Base-by-base conservation (phyloP, 306 rosid genomes). In the Coriaria nepalensis region DNA sequence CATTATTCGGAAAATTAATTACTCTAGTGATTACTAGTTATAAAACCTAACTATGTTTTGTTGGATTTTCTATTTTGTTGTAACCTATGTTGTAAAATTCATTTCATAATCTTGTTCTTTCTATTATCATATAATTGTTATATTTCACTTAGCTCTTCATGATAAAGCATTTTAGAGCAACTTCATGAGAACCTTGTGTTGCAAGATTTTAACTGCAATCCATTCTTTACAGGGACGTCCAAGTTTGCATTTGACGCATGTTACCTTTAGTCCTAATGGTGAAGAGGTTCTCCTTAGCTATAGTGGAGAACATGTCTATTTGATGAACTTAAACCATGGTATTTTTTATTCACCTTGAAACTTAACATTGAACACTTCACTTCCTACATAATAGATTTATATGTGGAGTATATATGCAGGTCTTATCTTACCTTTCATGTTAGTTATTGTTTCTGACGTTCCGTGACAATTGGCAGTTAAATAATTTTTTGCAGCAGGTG, bases 221-320 rank as follows among this genome's bases (percentile, higher is more conserved):
- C 40, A 12, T 42, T 51, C 63, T 59, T 60, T 61, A 44, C 72
- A 92, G 96, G 96, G 82, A 46, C 75, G 72, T 68, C 69, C 87
- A 39, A 80, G 76, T 70, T 66, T 92, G 76, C 87, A 81, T 74
- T 65, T 92, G 54, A 92, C 98, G 61, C 96, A 92, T 69, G 94
- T 79, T 71, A 59, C 96, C 40, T 92, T 92, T 72, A 80, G 93
- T 74, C 98, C 98, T 9, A 78, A 73, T 66, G 96, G 98, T 49
- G 79, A 72, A 39, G 96, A 92, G 79, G 93, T 92, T 74, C 94
- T 92, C 55, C 96, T 92, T 53, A 85, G 94, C 74, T 92, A 85
- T 62, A 85, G 98, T 69, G 98, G 98, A 70, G 96, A 85, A 68
- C 96, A 92, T 60, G 93, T 73, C 49, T 92, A 85, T 68, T 64